Conservation (phyloP, 108 stramenopile species). For the Pseudonitzschia pungens region DNA sequence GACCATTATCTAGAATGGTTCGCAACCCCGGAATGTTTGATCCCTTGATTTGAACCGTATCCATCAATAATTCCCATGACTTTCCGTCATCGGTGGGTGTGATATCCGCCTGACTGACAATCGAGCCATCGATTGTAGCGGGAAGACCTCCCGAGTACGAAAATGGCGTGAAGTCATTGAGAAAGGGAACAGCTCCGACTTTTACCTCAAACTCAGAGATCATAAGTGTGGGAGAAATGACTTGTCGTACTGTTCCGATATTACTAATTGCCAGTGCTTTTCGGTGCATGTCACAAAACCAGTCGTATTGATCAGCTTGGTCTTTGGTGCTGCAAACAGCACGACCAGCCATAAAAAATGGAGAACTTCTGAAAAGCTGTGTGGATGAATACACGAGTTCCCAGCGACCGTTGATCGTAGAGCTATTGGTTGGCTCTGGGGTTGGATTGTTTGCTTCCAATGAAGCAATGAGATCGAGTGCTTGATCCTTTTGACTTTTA, state of each 20-base stretch:
- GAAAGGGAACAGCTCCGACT: conserved; percentile 78
- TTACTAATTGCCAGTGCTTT: conserved; percentile 71
- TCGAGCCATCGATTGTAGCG: conserved; percentile 76
- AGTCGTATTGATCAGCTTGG: conserved; percentile 71
- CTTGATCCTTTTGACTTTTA: conserved; percentile 46
- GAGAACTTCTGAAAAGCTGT: conserved; percentile 79
- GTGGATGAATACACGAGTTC: conserved; percentile 70
- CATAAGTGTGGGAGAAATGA: conserved; percentile 49
- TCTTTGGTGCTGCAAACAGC: conserved; percentile 70
- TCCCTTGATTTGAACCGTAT: conserved; percentile 83
- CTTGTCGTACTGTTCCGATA: conserved; percentile 79
- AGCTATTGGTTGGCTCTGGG: conserved; percentile 23
- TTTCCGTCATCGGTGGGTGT: conserved; percentile 30
- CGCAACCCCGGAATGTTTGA: conserved; percentile 72
- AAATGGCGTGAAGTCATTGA: conserved; percentile 59
- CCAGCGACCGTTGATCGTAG: conserved; percentile 71
- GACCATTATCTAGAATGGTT: conserved; percentile 55
- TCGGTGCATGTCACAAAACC: conserved; percentile 92
- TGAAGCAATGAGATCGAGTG: conserved; percentile 24
- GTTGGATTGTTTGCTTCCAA: conserved; percentile 52
- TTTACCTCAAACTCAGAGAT: conserved; percentile 84
- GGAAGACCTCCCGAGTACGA: conserved; percentile 79
- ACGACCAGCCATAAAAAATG: conserved; percentile 87
- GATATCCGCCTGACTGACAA: conserved; percentile 77
- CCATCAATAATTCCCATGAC: conserved; percentile 66